phyloP scores from a whole-genome alignment of 768 basidiomycete genomes.

The Tephrocybe rancida region DNA sequence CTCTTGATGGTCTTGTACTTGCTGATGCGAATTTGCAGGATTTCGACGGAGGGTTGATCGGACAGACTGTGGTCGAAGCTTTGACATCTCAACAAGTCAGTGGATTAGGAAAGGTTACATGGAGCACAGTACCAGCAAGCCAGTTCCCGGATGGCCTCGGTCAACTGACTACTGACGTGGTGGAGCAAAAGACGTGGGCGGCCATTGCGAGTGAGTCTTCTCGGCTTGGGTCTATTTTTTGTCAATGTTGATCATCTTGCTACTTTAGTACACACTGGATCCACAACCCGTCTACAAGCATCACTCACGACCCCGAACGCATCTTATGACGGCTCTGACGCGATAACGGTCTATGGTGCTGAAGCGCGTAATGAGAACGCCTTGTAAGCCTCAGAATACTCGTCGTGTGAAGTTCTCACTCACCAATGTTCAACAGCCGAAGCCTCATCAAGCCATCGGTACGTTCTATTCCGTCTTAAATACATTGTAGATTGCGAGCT shows the following conservation, averaged over 20 bases:
- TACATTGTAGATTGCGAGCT: not conserved
- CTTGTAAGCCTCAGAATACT: constrained; percentile 46
- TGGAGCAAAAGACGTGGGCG: constrained; percentile 55
- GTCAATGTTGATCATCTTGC: not conserved
- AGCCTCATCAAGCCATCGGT: constrained; percentile 33
- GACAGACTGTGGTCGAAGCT: constrained; percentile 43
- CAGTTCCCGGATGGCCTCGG: constrained; percentile 46
- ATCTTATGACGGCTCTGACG: constrained; percentile 48
- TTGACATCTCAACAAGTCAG: constrained; percentile 26
- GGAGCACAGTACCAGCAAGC: constrained; percentile 42
- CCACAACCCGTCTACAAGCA: constrained; percentile 35
- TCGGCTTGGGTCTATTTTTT: not conserved
- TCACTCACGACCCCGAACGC: constrained; percentile 41
- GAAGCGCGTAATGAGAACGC: constrained; percentile 61
- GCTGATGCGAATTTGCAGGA: constrained; percentile 38
- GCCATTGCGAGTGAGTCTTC: constrained; percentile 50
- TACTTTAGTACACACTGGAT: constrained; percentile 39
- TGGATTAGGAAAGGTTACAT: constrained; percentile 39
- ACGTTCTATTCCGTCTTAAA: constrained; percentile 1
- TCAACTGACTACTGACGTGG: constrained; percentile 45
- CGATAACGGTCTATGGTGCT: constrained; percentile 48
- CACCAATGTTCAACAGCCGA: constrained; percentile 29
- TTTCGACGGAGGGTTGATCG: constrained; percentile 59
- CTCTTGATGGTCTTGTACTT: not conserved
- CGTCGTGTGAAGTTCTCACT: not conserved